phyloP scores from a whole-genome alignment of 1,284 basidiomycete genomes.

The Apiotrichum sp. region DNA sequence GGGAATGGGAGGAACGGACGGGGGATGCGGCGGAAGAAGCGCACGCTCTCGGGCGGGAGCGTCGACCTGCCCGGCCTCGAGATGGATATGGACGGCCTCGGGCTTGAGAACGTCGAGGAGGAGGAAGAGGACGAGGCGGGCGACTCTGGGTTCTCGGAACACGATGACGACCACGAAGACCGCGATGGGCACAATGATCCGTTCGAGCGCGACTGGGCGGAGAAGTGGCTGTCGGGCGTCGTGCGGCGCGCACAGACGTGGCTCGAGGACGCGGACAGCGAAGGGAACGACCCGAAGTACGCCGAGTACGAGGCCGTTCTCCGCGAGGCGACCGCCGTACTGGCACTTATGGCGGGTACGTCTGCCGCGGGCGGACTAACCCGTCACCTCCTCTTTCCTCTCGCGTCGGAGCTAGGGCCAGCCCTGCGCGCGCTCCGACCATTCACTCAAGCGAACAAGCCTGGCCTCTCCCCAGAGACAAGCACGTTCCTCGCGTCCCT shows the following conservation, averaged over 20 bases:
- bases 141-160: background rate
- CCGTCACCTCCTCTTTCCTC: conserved; percentile 40
- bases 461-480: conserved; percentile 32
- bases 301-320: conserved; percentile 11
- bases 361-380: conserved; percentile 46
- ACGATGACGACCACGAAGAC: conserved; percentile 10
- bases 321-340: conserved; percentile 57
- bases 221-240: conserved; percentile 44
- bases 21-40: conserved; percentile 2
- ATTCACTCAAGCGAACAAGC: conserved; percentile 17
- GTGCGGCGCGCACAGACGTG: conserved; percentile 39
- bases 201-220: conserved; percentile 47
- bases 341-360: conserved; percentile 60
- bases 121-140: conserved; percentile 15
- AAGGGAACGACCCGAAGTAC: background rate
- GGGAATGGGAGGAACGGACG: too few relatives aligned
- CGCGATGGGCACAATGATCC: conserved; percentile 19
- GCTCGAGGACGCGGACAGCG: conserved; percentile 17
- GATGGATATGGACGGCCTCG: conserved; percentile 31
- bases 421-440: conserved; percentile 21
- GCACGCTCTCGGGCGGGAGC: conserved; percentile 20
- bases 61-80: conserved; percentile 21
- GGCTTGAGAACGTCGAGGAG: conserved; percentile 10
- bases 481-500: conserved; percentile 32
- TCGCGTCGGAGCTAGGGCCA: conserved; percentile 28